Evolutionary conservation across 805 yeast genomes (phyloP), one percentile per base, ranked within the genome.

Genomic region (Blastobotrys attinorum): DNA sequence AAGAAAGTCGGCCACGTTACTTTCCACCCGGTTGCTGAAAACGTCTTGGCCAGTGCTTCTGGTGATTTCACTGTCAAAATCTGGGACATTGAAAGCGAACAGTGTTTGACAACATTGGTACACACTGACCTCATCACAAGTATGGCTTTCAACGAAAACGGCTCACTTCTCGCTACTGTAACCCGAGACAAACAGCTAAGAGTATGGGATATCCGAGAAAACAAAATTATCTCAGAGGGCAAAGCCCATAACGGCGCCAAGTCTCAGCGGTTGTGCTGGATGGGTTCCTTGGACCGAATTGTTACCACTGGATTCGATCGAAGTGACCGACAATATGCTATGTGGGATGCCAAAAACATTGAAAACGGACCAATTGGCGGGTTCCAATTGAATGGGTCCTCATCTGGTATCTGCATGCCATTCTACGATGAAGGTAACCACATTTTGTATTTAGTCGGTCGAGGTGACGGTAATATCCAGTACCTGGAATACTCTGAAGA

Each of bases 401-500:
- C 95, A 3, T 83, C 97, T 2, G 98, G 99, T 55, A 84, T 92
- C 34, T 69, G 89, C 62, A 83, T 92, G 76, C 98, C 98, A 22
- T 76, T 83, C 56, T 92, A 68, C 60, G 99, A 92, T 60, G 83
- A 77, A 22, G 75, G 83, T 29, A 88, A 84, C 37, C 77, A 80
- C 44, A 77, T 89, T 46, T 71, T 92, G 47, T 92, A 83, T 59
- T 69, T 92, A 48, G 97, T 95, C 25, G 99, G 98, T 54, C 90
- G 92, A 64, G 97, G 97, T 63, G 98, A 92, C 63, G 97, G 97
- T 56, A 92, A 90, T 62, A 86, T 92, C 57, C 84, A 96, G 58
- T 90, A 90, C 66, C 92, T 70, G 60, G 98, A 92, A 69, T 87
- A 76, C 62, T 87, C 80, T 49, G 77, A 84, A 56, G 97, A 90